These are phyloP conservation scores for Logfia minima DNA, from an alignment of 129 eudicot species.

Conservation along the genomic window DNA sequence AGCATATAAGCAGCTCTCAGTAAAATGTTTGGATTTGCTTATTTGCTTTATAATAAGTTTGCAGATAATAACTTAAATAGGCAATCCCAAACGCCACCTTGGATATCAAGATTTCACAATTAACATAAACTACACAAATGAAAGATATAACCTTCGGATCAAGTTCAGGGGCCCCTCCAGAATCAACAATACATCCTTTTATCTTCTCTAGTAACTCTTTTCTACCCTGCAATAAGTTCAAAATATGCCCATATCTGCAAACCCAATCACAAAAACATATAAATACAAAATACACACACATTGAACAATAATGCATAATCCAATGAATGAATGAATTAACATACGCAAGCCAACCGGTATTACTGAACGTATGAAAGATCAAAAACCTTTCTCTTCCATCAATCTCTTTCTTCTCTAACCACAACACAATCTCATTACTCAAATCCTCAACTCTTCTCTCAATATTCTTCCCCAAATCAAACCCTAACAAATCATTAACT, in stretches of 20 bases:
- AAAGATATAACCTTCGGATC: conserved; percentile 62
- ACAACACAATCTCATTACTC: conserved; percentile 47
- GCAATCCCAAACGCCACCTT: too few species aligned
- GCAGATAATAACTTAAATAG: too few species aligned
- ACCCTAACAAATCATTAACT: conserved; percentile 62
- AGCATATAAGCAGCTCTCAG: too few species aligned
- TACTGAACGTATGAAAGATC: too few species aligned
- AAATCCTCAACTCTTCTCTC: conserved; percentile 48
- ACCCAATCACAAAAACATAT: conserved; percentile 7
- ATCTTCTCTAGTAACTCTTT: conserved; percentile 64
- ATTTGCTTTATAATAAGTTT: too few species aligned
- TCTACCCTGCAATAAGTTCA: conserved; percentile 53
- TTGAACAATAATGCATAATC: not conserved
- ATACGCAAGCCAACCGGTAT: too few species aligned
- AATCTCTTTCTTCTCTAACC: too few species aligned
- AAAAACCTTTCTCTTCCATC: conserved; percentile 66
- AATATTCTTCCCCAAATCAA: conserved; percentile 68
- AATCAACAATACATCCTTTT: conserved; percentile 83
- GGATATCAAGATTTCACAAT: too few species aligned
- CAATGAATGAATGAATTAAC: conserved; percentile 35
- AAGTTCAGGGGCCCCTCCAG: conserved; percentile 81
- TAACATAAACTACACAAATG: too few species aligned
- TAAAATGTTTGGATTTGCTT: too few species aligned
- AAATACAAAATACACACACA: not conserved
- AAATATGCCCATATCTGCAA: conserved; percentile 75